A percentile compares a stretch with the other conserved stretches of the same genome.
These are phyloP conservation scores for Xanthoconium separans DNA, from an alignment of 1,284 basidiomycete species.

Conservation along the genomic window DNA sequence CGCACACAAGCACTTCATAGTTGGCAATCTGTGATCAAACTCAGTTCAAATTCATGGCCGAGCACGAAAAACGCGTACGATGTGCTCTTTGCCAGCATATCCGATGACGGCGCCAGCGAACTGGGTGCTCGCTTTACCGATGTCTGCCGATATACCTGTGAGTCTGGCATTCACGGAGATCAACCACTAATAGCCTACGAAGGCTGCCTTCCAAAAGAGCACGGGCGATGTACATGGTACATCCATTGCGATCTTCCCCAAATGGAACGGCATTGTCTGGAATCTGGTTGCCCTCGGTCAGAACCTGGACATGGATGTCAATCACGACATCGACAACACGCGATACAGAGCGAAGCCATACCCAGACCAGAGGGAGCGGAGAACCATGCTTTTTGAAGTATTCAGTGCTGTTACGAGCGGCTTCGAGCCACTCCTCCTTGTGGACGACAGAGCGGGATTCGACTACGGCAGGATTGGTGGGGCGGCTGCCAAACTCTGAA, in stretches of 20 bases:
- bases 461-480: slow-evolving; percentile 15
- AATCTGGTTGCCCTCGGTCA: slow-evolving; percentile 31
- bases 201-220: slow-evolving; percentile 32
- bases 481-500: slow-evolving; percentile 21
- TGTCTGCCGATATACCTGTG: slow-evolving; percentile 15
- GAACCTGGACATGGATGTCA: slow-evolving; percentile 15
- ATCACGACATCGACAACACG: not conserved
- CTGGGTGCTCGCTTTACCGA: slow-evolving; percentile 31
- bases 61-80: slow-evolving; percentile 13
- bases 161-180: not conserved
- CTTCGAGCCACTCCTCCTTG: slow-evolving; percentile 30
- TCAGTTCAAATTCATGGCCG: not conserved
- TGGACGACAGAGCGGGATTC: slow-evolving; percentile 19
- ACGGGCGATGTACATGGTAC: slow-evolving; percentile 31
- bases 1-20: slow-evolving; percentile 35
- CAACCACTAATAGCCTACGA: slow-evolving; percentile 17
- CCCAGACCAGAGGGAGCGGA: slow-evolving; percentile 32
- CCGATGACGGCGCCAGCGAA: slow-evolving; percentile 27
- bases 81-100: slow-evolving; percentile 30
- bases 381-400: slow-evolving; percentile 32
- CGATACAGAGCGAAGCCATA: slow-evolving; percentile 1
- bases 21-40: slow-evolving; percentile 19
- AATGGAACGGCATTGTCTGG: slow-evolving; percentile 34
- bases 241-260: slow-evolving; percentile 32
- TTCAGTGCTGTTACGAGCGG: slow-evolving; percentile 30